Conservation (phyloP, 768 basidiomycete genomes). For the Clitopilus hobsonii region DNA sequence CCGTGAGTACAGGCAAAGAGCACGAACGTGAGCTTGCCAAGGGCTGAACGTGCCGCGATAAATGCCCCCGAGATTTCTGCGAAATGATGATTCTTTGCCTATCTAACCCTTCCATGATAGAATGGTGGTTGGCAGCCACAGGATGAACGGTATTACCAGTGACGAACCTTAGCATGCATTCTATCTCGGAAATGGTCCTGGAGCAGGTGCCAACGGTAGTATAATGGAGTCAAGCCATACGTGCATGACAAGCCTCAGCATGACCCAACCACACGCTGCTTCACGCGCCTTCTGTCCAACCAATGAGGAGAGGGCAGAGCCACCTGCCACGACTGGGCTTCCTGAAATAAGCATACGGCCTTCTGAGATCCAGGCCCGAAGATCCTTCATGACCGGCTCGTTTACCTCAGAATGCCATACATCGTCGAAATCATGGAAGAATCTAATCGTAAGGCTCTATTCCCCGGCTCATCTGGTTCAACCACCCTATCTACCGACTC, state of each 20-base stretch:
- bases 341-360: neutral
- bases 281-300: too few relatives aligned
- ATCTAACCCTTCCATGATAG: neutral
- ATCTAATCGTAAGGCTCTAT: neutral
- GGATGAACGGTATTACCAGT: neutral
- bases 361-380: neutral
- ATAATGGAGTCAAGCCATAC: too few relatives aligned
- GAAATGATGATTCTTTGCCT: neutral
- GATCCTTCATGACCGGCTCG: too few relatives aligned
- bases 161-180: too few relatives aligned
- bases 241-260: too few relatives aligned
- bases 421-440: too few relatives aligned
- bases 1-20: neutral
- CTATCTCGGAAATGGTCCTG: too few relatives aligned
- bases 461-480: neutral
- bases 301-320: too few relatives aligned
- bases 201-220: too few relatives aligned
- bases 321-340: too few relatives aligned
- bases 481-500: neutral
- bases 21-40: neutral
- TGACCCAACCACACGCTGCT: too few relatives aligned
- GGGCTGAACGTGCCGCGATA: neutral
- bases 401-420: too few relatives aligned
- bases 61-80: neutral
- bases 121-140: neutral